Evolutionary conservation across 1,284 basidiomycete genomes (phyloP).

Genomic region (Cutaneotrichosporon curvatum): DNA sequence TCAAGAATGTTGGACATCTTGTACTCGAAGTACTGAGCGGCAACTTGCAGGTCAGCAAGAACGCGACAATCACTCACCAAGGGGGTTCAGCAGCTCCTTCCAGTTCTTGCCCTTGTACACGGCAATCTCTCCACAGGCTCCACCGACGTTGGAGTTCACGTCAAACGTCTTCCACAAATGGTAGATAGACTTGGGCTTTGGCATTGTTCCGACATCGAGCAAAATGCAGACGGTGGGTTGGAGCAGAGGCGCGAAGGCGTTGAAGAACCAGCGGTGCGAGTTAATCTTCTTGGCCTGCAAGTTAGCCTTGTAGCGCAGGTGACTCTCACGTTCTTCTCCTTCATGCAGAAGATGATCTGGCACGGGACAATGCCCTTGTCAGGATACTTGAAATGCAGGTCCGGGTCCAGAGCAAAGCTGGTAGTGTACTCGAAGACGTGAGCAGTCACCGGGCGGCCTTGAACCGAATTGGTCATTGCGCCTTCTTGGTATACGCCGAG

Average conservation of each 20-base stretch:
- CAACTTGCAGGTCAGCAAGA: conserved; percentile 52
- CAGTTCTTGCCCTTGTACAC: conserved; percentile 85
- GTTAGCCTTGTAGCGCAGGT: conserved; percentile 2
- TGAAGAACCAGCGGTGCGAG: conserved; percentile 92
- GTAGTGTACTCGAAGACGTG: conserved; percentile 91
- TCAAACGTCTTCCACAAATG: conserved; percentile 93
- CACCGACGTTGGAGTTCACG: conserved; percentile 82
- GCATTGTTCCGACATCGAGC: conserved; percentile 88
- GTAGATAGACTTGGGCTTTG: conserved; percentile 70
- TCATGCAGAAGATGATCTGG: conserved; percentile 69
- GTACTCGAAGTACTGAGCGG: conserved; percentile 91
- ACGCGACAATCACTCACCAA: conserved; percentile 52
- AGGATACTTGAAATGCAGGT: conserved; percentile 86
- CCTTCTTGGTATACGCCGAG: conserved; percentile 54
- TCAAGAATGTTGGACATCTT: conserved; percentile 83
- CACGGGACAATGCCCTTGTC: conserved; percentile 88
- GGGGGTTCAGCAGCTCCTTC: conserved; percentile 70
- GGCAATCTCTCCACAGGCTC: conserved; percentile 92
- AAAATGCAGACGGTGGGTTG: conserved; percentile 55
- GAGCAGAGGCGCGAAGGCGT: conserved; percentile 59
- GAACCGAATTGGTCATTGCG: conserved; percentile 85
- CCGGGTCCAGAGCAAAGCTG: conserved; percentile 77
- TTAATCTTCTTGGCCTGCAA: conserved; percentile 82
- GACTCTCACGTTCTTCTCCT: conserved; percentile 89
- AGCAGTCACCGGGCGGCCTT: conserved; percentile 79